Conservation (phyloP, 2,329 filamentous ascomycete genomes). For the Arthrobotrys megalospora region DNA sequence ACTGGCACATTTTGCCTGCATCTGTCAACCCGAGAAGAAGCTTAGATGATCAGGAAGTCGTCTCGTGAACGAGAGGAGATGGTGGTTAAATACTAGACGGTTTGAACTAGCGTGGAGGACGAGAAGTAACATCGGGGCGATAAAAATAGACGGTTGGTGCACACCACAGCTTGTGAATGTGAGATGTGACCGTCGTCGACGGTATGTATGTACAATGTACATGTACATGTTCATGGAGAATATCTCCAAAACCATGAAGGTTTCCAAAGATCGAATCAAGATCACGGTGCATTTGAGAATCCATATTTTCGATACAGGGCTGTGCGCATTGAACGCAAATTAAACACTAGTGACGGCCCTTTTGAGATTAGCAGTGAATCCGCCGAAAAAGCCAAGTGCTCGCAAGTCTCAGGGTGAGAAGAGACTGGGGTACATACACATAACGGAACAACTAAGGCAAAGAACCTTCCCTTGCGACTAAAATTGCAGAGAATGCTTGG, state of each 20-base stretch:
- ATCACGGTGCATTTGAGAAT: constrained; percentile 9
- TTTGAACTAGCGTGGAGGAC: constrained; percentile 14
- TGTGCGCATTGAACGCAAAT: constrained; percentile 54
- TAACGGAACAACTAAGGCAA: background rate
- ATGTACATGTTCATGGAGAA: background rate
- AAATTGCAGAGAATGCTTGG: constrained; percentile 59
- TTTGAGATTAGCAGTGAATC: constrained; percentile 47
- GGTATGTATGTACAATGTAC: background rate
- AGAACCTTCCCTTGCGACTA: constrained; percentile 50
- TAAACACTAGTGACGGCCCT: constrained; percentile 31
- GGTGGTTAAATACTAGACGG: constrained; percentile 10
- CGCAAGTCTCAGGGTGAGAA: constrained; percentile 39
- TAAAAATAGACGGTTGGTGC: constrained; percentile 51
- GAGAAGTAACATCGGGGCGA: constrained; percentile 41
- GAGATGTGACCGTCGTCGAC: background rate
- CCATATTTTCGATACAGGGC: constrained; percentile 16
- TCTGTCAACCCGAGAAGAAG: constrained; percentile 31
- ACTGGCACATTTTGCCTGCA: constrained; percentile 42
- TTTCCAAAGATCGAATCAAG: too few species aligned
- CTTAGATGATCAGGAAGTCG: background rate
- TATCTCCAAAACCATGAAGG: background rate
- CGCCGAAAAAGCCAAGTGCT: constrained; percentile 55
- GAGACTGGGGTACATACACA: constrained; percentile 33
- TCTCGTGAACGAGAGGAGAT: constrained; percentile 11
- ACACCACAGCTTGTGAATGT: constrained; percentile 2